phyloP scores from a whole-genome alignment of 139 green algal genomes.

The Dunaliella sp. region DNA sequence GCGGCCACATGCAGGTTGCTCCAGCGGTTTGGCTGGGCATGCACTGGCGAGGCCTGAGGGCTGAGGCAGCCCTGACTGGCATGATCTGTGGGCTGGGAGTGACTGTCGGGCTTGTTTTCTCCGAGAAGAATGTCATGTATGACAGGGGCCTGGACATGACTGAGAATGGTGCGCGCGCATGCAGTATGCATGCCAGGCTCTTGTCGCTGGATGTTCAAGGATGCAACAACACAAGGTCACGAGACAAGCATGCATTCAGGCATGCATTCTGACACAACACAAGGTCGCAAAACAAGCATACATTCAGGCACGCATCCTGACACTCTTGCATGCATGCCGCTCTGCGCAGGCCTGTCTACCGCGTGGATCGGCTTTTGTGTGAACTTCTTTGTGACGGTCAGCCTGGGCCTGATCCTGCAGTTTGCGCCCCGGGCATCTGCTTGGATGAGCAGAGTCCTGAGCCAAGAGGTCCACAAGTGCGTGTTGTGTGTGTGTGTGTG shows the following conservation, averaged over 20 bases:
- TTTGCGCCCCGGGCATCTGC: conserved; percentile 14
- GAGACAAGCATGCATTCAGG: background rate
- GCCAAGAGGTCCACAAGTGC: background rate
- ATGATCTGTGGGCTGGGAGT: conserved; percentile 32
- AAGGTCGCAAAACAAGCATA: background rate
- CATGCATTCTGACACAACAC: background rate
- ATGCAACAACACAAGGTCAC: background rate
- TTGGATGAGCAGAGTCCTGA: background rate
- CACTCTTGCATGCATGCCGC: background rate
- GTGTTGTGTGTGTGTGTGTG: too few relatives aligned
- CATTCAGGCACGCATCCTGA: background rate
- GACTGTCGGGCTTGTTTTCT: conserved; percentile 45
- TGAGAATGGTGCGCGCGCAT: conserved; percentile 4
- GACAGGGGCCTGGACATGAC: conserved; percentile 28
- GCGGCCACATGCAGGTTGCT: too few relatives aligned
- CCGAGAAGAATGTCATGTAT: conserved; percentile 24
- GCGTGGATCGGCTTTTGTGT: conserved; percentile 47
- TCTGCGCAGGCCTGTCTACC: conserved; percentile 31
- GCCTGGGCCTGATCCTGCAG: conserved; percentile 33
- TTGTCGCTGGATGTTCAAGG: background rate
- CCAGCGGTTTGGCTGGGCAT: conserved; percentile 50
- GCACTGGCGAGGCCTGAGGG: conserved; percentile 46
- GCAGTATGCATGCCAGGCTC: background rate
- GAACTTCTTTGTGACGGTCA: conserved; percentile 39
- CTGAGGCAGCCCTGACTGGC: conserved; percentile 37